A percentile compares a stretch with the other conserved stretches of the same genome.
These are phyloP conservation scores for Stenocarpella maydis DNA, from an alignment of 2,329 filamentous ascomycete species.

Conservation along the genomic window DNA sequence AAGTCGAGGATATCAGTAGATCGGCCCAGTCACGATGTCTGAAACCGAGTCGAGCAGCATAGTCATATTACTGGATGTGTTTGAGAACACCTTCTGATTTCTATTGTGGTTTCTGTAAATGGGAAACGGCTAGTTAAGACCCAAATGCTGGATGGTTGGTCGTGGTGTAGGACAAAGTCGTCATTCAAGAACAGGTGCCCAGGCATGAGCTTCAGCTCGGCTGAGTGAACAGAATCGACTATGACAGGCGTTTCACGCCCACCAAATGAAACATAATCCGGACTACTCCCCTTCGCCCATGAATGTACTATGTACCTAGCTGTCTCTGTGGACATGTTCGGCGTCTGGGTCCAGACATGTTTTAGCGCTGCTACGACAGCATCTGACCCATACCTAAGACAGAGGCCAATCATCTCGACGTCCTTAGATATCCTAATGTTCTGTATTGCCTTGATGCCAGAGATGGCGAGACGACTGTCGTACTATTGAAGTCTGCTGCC, in stretches of 20 bases:
- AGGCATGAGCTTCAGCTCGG: constrained; percentile 45
- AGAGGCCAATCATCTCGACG: too few relatives aligned
- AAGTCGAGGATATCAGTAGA: not conserved
- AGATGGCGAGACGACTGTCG: too few relatives aligned
- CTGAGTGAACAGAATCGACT: constrained; percentile 48
- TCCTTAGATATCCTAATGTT: too few relatives aligned
- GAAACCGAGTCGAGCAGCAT: not conserved
- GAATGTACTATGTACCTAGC: constrained; percentile 29
- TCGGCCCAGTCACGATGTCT: not conserved
- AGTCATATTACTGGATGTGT: not conserved
- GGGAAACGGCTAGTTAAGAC: constrained; percentile 26
- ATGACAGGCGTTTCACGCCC: constrained; percentile 48
- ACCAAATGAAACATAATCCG: constrained; percentile 46
- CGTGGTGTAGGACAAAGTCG: constrained; percentile 37
- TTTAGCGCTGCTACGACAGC: too few relatives aligned
- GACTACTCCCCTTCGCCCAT: constrained; percentile 18
- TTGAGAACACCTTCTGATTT: not conserved
- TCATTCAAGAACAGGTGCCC: constrained; percentile 38
- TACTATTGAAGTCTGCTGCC: too few relatives aligned
- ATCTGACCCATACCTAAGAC: too few relatives aligned
- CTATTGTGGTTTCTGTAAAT: not conserved
- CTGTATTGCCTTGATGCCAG: too few relatives aligned
- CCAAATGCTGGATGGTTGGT: not conserved
- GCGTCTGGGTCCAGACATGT: not conserved
- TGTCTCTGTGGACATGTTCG: not conserved